Base-by-base conservation (phyloP, 2,329 filamentous ascomycete genomes). In the Orbilia oligospora region DNA sequence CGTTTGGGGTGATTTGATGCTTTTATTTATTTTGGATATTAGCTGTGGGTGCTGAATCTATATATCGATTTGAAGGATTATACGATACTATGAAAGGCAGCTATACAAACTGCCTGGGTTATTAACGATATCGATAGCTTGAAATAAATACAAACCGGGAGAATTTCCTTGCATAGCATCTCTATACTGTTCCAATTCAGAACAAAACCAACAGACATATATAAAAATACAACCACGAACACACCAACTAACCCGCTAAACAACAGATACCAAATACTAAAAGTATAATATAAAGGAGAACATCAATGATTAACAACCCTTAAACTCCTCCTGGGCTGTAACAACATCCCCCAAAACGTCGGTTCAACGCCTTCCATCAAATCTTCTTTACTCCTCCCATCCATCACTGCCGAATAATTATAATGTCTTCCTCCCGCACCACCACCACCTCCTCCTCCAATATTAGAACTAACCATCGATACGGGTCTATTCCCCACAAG, bases 291-390 rank as follows among this genome's bases (percentile, higher is more conserved):
- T 30, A 30, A 3, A n/a, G n/a, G n/a, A n/a, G 3, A 30, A 30
- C 3, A 30, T 38, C 58, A 71, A 44, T 71, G 67, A 83, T 93
- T 93, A 22, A 92, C 90, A 41, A 93, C 90, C 82, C 90, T 86
- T 85, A 93, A 84, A 81, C 90, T 92, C 82, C 91, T 86, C 82
- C 90, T 86, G 22, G 91, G 91, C 78, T 90, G 91, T 84, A 93
- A 84, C 81, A 92, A 84, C 30, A 92, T 90, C 63, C 88, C 91
- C 83, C 92, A 90, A 84, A 93, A 93, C 73, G 88, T 91, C 76
- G 91, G 91, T 83, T 93, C 90, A 77, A 90, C 87, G 0, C 88
- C 89, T 2, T 86, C 86, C 16, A 91, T 82, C 79, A 92, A 82
- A 81, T 91, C 89, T 71, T 90, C 89, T 46, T 84, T 86, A 73